Percentiles rank a stretch among this genome's conserved stretches.
These are phyloP conservation scores for Rhazya stricta DNA, from an alignment of 257 asterid genomes.

Conservation along the genomic window DNA sequence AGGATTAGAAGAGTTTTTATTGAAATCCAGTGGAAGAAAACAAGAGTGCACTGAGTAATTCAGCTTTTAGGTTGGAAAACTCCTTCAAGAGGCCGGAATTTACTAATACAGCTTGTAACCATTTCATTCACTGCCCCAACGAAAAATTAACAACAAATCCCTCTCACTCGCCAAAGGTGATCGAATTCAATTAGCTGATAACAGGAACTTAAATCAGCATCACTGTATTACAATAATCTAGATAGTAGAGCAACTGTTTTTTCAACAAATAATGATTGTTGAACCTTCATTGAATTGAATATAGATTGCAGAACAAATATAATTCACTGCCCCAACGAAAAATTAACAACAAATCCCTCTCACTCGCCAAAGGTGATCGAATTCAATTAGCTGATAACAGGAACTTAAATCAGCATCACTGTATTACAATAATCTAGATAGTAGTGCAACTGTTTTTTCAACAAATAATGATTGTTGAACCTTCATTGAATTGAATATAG, in stretches of 20 bases:
- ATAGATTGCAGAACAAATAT: not conserved
- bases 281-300: not conserved
- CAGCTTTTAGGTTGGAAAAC: not conserved
- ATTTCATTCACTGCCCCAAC: not conserved
- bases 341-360: not conserved
- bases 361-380: not conserved
- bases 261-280: not conserved
- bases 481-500: not conserved
- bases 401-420: not conserved
- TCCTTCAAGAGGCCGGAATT: not conserved
- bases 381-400: not conserved
- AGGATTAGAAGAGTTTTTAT: not conserved
- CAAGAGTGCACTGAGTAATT: not conserved
- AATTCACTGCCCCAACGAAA: not conserved
- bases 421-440: not conserved
- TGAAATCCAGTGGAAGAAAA: not conserved
- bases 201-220: not conserved
- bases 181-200: not conserved
- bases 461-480: not conserved
- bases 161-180: not conserved
- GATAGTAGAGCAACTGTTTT: too few relatives aligned
- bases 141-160: not conserved
- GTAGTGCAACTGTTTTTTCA: too few relatives aligned
- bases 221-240: not conserved
- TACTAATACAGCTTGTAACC: not conserved